Evolutionary conservation across 2,329 filamentous ascomycete species (phyloP), one percentile per base, ranked within the genome.

Genomic region (Cytospora paraplurivora): DNA sequence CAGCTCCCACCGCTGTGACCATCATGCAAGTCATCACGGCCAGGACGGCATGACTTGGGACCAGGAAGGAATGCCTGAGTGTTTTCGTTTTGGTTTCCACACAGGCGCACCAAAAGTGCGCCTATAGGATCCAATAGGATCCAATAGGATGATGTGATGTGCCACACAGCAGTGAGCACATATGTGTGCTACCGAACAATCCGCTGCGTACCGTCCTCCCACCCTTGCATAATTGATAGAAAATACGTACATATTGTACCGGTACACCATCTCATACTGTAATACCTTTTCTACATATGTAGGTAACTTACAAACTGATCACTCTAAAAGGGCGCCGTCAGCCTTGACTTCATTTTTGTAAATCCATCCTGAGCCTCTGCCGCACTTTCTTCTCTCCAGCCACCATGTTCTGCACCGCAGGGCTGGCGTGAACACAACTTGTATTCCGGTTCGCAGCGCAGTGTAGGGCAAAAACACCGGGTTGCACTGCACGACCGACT

Each of bases 1-100:
- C 50, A 34, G n/a, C 53, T 19, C 27, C 27, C 52, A 55, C 63
- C 54, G 47, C 51, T 52, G 51, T 65, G 63, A 58, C 51, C 49
- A n/a, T 63, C 56, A 55, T 59, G 63, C 63, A 65, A 55, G 55
- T 53, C 21, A 65, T 55, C 44, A 55, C 61, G 53, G 52, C 55
- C 44, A 61, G 50, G 50, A 55, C 38, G 56, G 51, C 41, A 58
- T 37, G 27, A 32, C 58, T 44, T 49, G 56, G 6, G 49, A 57
- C 27, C 27, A 27, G 27, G 27, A 27, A 27, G 27, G 27, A 27
- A 27, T 27, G 27, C 27, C 27, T 33, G 44, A 47, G 41, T 51
- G 52, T 63, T 38, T 55, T 21, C 56, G 44, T 58, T 52, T 37
- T 17, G 27, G 27, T 27, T 27, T 4, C 27, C 27, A 27, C 27